A percentile compares a stretch with the other conserved stretches of the same genome.
Conservation (phyloP, 305 asterid species). For the Fraxinus velutina region DNA sequence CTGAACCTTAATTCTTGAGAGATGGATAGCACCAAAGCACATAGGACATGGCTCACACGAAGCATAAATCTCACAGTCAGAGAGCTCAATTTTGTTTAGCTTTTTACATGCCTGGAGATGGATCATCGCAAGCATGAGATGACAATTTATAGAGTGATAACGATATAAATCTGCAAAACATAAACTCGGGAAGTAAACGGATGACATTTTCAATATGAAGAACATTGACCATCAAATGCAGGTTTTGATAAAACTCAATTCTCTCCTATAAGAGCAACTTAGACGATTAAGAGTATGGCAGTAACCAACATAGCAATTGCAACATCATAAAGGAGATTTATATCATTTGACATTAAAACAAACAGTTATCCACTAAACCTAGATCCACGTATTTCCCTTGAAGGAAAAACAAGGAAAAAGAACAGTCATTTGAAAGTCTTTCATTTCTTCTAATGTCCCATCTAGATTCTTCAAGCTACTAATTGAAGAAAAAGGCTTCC, state of each 20-base stretch:
- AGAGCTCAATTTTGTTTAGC: slow-evolving; percentile 82
- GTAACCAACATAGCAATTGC: background rate
- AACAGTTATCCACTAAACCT: background rate
- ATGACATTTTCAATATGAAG: background rate
- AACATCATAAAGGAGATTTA: background rate
- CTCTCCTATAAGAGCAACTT: background rate
- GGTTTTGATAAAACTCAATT: background rate
- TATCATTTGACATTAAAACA: background rate
- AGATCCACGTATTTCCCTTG: background rate
- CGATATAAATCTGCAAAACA: background rate
- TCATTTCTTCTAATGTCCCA: background rate
- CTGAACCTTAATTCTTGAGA: slow-evolving; percentile 76
- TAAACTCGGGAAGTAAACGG: background rate
- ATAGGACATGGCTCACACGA: slow-evolving; percentile 99
- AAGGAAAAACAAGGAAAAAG: background rate
- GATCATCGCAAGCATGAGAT: slow-evolving; percentile 2
- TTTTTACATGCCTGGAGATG: slow-evolving; percentile 80
- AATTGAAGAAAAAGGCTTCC: background rate
- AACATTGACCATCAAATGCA: background rate
- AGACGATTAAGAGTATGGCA: background rate
- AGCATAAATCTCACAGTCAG: slow-evolving; percentile 93
- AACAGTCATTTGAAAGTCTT: background rate
- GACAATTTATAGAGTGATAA: background rate
- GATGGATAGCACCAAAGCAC: slow-evolving; percentile 99
- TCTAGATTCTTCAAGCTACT: background rate